Evolutionary conservation across 1,284 basidiomycete species (phyloP).

Genomic region (Tilletia horrida): DNA sequence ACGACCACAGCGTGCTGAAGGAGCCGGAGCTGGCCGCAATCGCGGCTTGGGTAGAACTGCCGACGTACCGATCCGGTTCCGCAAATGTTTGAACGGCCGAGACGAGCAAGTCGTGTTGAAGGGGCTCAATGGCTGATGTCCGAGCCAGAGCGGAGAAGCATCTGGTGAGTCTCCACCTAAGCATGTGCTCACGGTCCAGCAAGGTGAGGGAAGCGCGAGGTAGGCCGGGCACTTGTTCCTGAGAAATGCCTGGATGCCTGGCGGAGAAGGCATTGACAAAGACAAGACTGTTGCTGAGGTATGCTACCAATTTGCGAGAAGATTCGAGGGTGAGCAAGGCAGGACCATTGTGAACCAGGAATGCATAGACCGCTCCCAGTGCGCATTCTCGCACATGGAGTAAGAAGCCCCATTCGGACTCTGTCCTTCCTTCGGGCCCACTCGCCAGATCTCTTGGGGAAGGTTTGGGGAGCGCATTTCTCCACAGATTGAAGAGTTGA

Average conservation of each 20-base stretch:
- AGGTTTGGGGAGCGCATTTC: constrained; percentile 91
- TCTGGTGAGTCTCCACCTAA: constrained; percentile 80
- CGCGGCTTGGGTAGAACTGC: constrained; percentile 84
- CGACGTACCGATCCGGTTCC: constrained; percentile 67
- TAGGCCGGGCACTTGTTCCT: constrained; percentile 20
- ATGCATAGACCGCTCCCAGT: constrained; percentile 79
- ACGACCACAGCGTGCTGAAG: constrained; percentile 82
- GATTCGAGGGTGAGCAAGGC: constrained; percentile 84
- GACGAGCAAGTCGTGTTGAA: constrained; percentile 76
- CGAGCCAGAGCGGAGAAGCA: constrained; percentile 81
- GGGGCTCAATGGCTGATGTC: constrained; percentile 71
- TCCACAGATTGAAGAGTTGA: constrained; percentile 89
- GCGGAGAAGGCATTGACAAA: constrained; percentile 64
- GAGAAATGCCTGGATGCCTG: constrained; percentile 13
- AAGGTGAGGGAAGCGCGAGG: constrained; percentile 61
- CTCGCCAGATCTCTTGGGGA: constrained; percentile 74
- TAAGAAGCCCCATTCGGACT: constrained; percentile 82
- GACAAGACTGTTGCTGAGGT: constrained; percentile 83
- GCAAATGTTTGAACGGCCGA: constrained; percentile 80
- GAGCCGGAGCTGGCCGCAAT: constrained; percentile 82
- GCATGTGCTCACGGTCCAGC: constrained; percentile 74
- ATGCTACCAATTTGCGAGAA: constrained; percentile 75
- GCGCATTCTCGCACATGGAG: constrained; percentile 87
- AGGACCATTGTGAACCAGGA: constrained; percentile 68
- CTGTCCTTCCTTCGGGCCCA: constrained; percentile 61